Evolutionary conservation across 2,329 filamentous ascomycete genomes (phyloP).

Genomic region (Fusarium sp.): DNA sequence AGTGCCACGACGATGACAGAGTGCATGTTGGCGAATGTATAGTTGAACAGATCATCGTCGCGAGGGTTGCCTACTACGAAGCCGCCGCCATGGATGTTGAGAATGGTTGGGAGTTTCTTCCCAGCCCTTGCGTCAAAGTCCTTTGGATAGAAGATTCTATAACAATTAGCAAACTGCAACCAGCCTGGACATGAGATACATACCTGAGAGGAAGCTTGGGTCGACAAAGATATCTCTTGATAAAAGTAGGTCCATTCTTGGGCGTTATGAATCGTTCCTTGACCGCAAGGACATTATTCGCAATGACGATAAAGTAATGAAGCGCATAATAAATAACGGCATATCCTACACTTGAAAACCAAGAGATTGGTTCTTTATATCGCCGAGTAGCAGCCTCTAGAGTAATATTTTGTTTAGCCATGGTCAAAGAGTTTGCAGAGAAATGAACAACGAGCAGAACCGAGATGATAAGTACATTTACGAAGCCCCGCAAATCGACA

Average conservation of each 20-base stretch:
- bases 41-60: slow-evolving; percentile 23
- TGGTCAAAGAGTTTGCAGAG: background rate
- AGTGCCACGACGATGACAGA: slow-evolving; percentile 18
- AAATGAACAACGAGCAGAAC: background rate
- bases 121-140: background rate
- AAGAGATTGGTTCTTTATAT: background rate
- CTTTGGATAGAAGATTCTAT: slow-evolving; percentile 20
- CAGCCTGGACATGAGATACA: too few relatives aligned
- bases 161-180: too few relatives aligned
- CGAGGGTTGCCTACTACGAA: slow-evolving; percentile 20
- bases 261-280: background rate
- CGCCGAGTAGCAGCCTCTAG: background rate
- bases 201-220: slow-evolving; percentile 14
- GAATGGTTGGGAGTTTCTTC: background rate
- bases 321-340: background rate
- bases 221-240: slow-evolving; percentile 12
- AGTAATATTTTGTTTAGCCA: slow-evolving; percentile 2
- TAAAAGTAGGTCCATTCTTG: slow-evolving; percentile 2
- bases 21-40: slow-evolving; percentile 19
- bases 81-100: slow-evolving; percentile 24
- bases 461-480: background rate
- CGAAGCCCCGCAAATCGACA: slow-evolving; percentile 4
- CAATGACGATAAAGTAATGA: background rate
- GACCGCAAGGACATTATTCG: background rate
- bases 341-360: background rate